Conservation (phyloP, 2,329 filamentous ascomycete species). For the Arthrinium phaeospermum region DNA sequence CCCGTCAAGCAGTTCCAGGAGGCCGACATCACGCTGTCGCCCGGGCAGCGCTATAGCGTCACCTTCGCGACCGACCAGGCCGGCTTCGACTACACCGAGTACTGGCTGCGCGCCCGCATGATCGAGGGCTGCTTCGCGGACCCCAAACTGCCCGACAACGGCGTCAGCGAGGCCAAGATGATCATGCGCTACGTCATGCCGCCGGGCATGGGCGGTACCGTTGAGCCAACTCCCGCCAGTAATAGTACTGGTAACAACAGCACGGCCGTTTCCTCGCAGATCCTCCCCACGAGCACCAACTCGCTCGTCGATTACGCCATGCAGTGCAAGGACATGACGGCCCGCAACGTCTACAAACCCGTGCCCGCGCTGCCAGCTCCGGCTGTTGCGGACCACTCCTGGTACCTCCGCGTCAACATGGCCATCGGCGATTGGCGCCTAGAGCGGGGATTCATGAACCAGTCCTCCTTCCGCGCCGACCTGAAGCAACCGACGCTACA, state of each 20-base stretch:
- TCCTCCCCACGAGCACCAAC: slow-evolving; percentile 44
- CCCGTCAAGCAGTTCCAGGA: slow-evolving; percentile 65
- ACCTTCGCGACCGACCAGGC: slow-evolving; percentile 66
- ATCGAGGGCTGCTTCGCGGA: slow-evolving; percentile 64
- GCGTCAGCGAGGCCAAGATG: slow-evolving; percentile 53
- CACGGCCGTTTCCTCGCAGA: slow-evolving; percentile 32
- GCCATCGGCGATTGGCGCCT: slow-evolving; percentile 65
- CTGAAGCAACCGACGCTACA: slow-evolving; percentile 55
- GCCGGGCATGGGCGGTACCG: slow-evolving; percentile 18
- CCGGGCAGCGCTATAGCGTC: slow-evolving; percentile 74
- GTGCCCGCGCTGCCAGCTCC: slow-evolving; percentile 49
- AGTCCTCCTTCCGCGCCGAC: slow-evolving; percentile 57
- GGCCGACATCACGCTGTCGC: slow-evolving; percentile 67
- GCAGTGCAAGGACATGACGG: slow-evolving; percentile 57
- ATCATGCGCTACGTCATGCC: slow-evolving; percentile 50
- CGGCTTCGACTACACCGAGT: slow-evolving; percentile 55
- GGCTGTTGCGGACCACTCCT: slow-evolving; percentile 53
- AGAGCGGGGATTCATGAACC: slow-evolving; percentile 64
- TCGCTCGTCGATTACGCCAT: slow-evolving; percentile 43
- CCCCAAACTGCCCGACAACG: slow-evolving; percentile 49
- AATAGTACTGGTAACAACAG: slow-evolving; percentile 46
- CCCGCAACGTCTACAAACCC: slow-evolving; percentile 49
- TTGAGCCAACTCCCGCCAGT: slow-evolving; percentile 4
- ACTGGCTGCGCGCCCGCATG: slow-evolving; percentile 70
- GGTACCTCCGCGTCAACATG: slow-evolving; percentile 62